Conservation (phyloP, 495 filamentous ascomycete species). For the Tuber brumale region DNA sequence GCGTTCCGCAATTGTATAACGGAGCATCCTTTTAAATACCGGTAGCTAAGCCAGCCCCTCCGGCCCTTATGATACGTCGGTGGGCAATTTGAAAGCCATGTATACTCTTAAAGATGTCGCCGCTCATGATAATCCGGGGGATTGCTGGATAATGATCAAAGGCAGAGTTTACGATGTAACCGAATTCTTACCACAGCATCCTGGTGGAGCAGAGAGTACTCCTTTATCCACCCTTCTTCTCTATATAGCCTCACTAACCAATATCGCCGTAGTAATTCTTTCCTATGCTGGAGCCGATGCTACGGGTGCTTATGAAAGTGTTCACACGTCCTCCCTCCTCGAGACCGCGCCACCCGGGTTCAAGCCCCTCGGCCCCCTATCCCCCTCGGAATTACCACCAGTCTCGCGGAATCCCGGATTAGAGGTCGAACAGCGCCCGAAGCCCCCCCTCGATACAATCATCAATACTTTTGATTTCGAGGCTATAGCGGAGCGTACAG, state of each 20-base stretch:
- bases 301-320: slow-evolving; percentile 59
- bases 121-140: slow-evolving; percentile 55
- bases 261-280: slow-evolving; percentile 51
- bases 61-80: neutral
- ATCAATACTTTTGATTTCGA: slow-evolving; percentile 73
- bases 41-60: neutral
- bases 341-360: slow-evolving; percentile 50
- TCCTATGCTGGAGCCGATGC: slow-evolving; percentile 67
- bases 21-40: neutral
- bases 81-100: slow-evolving; percentile 4
- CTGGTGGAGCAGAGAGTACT: slow-evolving; percentile 52
- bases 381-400: slow-evolving; percentile 1
- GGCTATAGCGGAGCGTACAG: slow-evolving; percentile 54
- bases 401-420: neutral
- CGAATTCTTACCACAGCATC: slow-evolving; percentile 58
- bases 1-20: neutral
- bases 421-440: slow-evolving; percentile 30
- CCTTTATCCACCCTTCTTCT: neutral
- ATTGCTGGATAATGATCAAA: slow-evolving; percentile 74
- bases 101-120: slow-evolving; percentile 46
- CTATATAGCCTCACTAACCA: slow-evolving; percentile 12
- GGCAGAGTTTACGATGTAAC: slow-evolving; percentile 70
- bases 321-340: slow-evolving; percentile 60
- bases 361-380: slow-evolving; percentile 51
- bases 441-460: slow-evolving; percentile 61